These are phyloP conservation scores for Ophiocordyceps unilateralis DNA, from an alignment of 2,329 filamentous ascomycete genomes.

Conservation along the genomic window DNA sequence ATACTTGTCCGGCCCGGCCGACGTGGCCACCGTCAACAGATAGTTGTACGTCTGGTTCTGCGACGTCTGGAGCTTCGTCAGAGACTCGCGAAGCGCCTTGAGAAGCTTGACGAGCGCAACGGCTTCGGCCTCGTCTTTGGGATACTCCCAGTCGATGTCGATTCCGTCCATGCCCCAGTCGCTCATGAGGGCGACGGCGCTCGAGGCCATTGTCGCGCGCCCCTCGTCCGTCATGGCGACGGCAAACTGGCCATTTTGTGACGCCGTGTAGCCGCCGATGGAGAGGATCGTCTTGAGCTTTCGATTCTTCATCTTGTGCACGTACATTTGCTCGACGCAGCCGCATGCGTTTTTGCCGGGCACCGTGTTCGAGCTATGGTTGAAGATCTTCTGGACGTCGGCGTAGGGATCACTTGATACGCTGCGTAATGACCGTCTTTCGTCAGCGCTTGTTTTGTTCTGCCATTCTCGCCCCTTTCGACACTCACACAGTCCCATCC, in stretches of 20 bases:
- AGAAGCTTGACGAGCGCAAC: slow-evolving; percentile 24
- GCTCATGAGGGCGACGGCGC: slow-evolving; percentile 50
- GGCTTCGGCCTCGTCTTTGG: slow-evolving; percentile 20
- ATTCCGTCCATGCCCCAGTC: slow-evolving; percentile 46
- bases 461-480: too few relatives aligned
- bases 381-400: slow-evolving; percentile 48
- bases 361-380: too few relatives aligned
- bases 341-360: slow-evolving; percentile 44
- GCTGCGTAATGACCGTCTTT: slow-evolving; percentile 3
- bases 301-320: slow-evolving; percentile 60
- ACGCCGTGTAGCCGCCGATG: slow-evolving; percentile 70
- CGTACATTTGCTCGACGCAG: slow-evolving; percentile 57
- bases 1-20: slow-evolving; percentile 31
- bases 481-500: slow-evolving; percentile 31
- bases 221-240: slow-evolving; percentile 44
- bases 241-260: slow-evolving; percentile 41
- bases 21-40: slow-evolving; percentile 30
- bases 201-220: slow-evolving; percentile 47
- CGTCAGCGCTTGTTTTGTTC: neutral
- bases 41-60: slow-evolving; percentile 28
- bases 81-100: slow-evolving; percentile 21
- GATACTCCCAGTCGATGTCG: slow-evolving; percentile 42
- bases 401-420: slow-evolving; percentile 17
- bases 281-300: slow-evolving; percentile 65
- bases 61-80: slow-evolving; percentile 23